phyloP scores from a whole-genome alignment of 305 asterid genomes.

The Fraxinus nigra region DNA sequence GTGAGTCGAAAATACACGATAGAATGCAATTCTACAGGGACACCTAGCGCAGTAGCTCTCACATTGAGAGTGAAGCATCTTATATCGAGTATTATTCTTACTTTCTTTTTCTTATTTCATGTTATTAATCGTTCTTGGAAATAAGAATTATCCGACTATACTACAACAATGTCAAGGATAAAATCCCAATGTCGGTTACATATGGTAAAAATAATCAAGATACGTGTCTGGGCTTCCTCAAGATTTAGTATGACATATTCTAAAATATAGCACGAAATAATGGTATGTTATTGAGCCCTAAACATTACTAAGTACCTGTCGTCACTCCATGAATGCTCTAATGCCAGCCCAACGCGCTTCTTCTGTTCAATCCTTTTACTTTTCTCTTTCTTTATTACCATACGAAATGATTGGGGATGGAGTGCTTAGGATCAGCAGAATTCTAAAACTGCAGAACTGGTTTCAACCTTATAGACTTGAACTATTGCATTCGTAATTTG shows the following conservation, averaged over 20 bases:
- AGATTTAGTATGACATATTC: background rate
- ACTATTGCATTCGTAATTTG: background rate
- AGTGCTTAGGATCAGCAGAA: background rate
- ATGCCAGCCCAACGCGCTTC: background rate
- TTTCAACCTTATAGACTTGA: background rate
- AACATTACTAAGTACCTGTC: too few species aligned
- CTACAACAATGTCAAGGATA: too few species aligned
- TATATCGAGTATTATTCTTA: background rate
- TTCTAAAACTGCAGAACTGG: background rate
- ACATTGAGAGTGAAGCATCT: background rate
- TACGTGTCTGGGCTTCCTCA: background rate
- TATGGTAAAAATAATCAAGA: background rate
- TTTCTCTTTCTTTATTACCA: background rate
- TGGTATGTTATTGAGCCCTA: background rate
- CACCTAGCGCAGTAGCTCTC: background rate
- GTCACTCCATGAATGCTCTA: background rate
- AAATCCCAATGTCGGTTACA: background rate
- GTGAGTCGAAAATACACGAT: background rate
- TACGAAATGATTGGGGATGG: background rate
- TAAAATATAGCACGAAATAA: background rate
- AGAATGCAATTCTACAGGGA: background rate
- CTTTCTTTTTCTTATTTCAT: background rate
- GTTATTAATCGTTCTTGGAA: background rate
- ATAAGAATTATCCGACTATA: background rate
- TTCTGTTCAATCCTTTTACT: background rate